Conservation (phyloP, 1,284 basidiomycete genomes). For the Termitomyces sp. region DNA sequence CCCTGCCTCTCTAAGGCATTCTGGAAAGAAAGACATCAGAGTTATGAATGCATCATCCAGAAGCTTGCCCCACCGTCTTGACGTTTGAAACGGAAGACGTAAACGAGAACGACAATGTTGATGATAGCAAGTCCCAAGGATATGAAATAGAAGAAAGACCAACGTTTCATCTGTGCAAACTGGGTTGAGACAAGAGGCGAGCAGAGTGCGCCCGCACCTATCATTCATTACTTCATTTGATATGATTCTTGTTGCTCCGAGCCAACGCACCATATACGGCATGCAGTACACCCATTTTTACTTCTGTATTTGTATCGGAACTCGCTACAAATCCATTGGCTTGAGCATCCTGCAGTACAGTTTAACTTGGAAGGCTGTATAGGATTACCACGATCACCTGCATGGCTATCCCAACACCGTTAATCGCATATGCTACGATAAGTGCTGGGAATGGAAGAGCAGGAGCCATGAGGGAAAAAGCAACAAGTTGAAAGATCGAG, state of each 20-base stretch:
- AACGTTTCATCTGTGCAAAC: slow-evolving; percentile 44
- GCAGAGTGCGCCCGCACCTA: slow-evolving; percentile 55
- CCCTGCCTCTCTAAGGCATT: slow-evolving; percentile 38
- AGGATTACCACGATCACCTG: slow-evolving; percentile 8
- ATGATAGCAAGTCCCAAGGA: slow-evolving; percentile 52
- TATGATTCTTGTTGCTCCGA: slow-evolving; percentile 18
- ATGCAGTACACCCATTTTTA: slow-evolving; percentile 63
- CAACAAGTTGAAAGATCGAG: slow-evolving; percentile 41
- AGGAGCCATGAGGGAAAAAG: slow-evolving; percentile 43
- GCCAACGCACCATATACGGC: slow-evolving; percentile 31
- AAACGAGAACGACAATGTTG: slow-evolving; percentile 40
- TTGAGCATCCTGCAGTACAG: slow-evolving; percentile 42
- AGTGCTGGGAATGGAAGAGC: slow-evolving; percentile 67
- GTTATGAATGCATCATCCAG: no score
- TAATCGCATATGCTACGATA: slow-evolving; percentile 53
- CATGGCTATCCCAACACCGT: slow-evolving; percentile 39
- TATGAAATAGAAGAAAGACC: slow-evolving; percentile 63
- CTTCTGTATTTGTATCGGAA: slow-evolving; percentile 39
- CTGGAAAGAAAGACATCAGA: slow-evolving; percentile 19
- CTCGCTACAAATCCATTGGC: slow-evolving; percentile 51
- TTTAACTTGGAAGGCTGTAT: background rate
- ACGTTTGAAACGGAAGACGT: slow-evolving; percentile 47
- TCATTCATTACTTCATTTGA: background rate
- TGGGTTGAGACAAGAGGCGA: slow-evolving; percentile 62
- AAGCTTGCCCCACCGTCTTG: slow-evolving; percentile 41